Percentiles rank a stretch among this genome's conserved stretches.
Conservation (phyloP, 139 green algal genomes). For the Nannochloris sp. region DNA sequence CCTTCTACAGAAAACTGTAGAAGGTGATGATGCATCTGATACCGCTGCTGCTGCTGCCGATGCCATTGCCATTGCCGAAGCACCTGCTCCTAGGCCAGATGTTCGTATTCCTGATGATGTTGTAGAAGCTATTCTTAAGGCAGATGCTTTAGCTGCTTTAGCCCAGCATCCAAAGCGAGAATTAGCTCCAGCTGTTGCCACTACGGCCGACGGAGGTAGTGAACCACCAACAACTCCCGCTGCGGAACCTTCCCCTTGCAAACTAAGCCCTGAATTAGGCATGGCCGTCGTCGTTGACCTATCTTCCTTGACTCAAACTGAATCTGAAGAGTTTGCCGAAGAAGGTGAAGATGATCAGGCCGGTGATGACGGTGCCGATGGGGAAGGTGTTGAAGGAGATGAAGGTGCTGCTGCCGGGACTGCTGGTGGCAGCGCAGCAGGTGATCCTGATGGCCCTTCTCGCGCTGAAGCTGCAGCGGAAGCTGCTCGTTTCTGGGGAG, state of each 20-base stretch:
- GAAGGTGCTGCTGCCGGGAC: not conserved
- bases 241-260: not conserved
- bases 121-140: not conserved
- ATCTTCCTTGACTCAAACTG: not conserved
- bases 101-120: not conserved
- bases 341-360: slow-evolving; percentile 25
- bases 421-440: too few species aligned
- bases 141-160: not conserved
- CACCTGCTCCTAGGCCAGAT: not conserved
- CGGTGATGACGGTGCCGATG: slow-evolving; percentile 13
- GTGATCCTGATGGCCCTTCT: not conserved
- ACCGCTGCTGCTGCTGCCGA: too few species aligned
- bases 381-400: slow-evolving; percentile 19
- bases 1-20: not conserved
- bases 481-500: slow-evolving; percentile 44
- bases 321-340: slow-evolving; percentile 11
- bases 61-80: not conserved
- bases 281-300: slow-evolving; percentile 5
- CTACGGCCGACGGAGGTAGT: slow-evolving; percentile 27
- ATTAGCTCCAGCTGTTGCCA: not conserved
- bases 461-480: slow-evolving; percentile 21
- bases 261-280: not conserved
- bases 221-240: too few species aligned
- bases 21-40: not conserved
- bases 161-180: not conserved